Conservation (phyloP, 441 rosid genomes). For the Gossypium aridum region DNA sequence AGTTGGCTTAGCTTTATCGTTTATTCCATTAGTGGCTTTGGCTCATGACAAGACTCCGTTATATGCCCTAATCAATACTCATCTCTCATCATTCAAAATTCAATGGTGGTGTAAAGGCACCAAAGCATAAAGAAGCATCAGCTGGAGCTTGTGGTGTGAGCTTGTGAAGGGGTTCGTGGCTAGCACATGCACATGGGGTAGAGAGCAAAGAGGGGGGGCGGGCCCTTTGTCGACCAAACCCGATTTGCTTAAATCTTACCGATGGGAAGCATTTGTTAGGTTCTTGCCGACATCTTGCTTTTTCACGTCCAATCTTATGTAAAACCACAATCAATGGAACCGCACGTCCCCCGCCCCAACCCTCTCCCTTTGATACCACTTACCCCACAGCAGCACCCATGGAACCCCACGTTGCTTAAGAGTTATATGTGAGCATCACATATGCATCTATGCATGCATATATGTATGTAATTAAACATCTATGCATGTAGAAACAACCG, state of each 20-base stretch:
- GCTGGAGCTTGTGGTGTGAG: neutral
- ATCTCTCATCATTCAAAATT: neutral
- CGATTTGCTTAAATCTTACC: neutral
- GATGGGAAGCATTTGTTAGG: neutral
- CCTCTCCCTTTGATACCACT: neutral
- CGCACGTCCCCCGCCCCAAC: neutral
- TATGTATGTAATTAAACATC: too few species aligned
- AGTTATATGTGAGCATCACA: neutral
- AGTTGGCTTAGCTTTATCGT: neutral
- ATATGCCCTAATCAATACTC: neutral
- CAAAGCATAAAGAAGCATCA: neutral
- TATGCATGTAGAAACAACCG: too few species aligned
- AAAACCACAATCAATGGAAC: slow-evolving; percentile 17
- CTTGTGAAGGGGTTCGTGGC: neutral
- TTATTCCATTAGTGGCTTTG: neutral
- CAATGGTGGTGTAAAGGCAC: neutral
- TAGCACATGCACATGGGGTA: slow-evolving; percentile 10
- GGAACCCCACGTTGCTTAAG: too few species aligned
- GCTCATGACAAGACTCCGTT: slow-evolving; percentile 3
- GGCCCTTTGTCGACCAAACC: slow-evolving; percentile 2
- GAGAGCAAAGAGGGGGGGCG: neutral
- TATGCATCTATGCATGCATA: too few species aligned
- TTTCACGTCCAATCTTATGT: slow-evolving; percentile 16
- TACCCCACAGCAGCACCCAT: too few species aligned
- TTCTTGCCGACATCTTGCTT: slow-evolving; percentile 23